phyloP scores from a whole-genome alignment of 257 asterid species.

The Pogostemon cablin region DNA sequence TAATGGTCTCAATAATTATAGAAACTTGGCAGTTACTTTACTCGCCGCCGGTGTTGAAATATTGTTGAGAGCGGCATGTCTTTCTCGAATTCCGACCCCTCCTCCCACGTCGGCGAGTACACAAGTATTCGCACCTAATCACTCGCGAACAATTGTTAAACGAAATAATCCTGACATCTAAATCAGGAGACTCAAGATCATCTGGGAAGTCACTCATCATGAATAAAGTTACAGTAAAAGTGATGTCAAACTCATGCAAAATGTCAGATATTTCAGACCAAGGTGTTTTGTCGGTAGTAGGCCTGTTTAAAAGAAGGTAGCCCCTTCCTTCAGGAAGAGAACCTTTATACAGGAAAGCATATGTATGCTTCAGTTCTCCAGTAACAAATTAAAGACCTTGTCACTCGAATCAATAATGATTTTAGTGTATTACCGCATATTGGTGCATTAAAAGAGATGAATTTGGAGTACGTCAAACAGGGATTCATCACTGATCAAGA shows the following conservation, averaged over 20 bases:
- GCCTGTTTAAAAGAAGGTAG: conserved; percentile 76
- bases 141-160: conserved; percentile 74
- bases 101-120: conserved; percentile 66
- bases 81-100: conserved; percentile 60
- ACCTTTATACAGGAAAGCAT: conserved; percentile 86
- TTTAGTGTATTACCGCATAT: conserved; percentile 83
- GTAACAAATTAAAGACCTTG: conserved; percentile 58
- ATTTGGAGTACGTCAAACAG: conserved; percentile 85
- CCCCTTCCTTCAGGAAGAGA: conserved; percentile 96
- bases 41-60: conserved; percentile 28
- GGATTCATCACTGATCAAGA: conserved; percentile 87
- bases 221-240: conserved; percentile 93
- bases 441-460: conserved; percentile 91
- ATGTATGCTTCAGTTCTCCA: conserved; percentile 76
- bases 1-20: neutral
- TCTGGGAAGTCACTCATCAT: conserved; percentile 92
- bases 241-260: conserved; percentile 87
- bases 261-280: conserved; percentile 94
- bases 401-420: conserved; percentile 73
- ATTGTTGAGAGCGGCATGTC: conserved; percentile 39
- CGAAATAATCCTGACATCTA: conserved; percentile 75
- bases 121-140: conserved; percentile 72
- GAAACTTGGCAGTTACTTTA: conserved; percentile 13
- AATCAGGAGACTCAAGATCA: conserved; percentile 68
- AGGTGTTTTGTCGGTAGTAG: conserved; percentile 96